Evolutionary conservation across 192 early-diverging fungal species (phyloP).

Genomic region (Haplosporangium gracile): DNA sequence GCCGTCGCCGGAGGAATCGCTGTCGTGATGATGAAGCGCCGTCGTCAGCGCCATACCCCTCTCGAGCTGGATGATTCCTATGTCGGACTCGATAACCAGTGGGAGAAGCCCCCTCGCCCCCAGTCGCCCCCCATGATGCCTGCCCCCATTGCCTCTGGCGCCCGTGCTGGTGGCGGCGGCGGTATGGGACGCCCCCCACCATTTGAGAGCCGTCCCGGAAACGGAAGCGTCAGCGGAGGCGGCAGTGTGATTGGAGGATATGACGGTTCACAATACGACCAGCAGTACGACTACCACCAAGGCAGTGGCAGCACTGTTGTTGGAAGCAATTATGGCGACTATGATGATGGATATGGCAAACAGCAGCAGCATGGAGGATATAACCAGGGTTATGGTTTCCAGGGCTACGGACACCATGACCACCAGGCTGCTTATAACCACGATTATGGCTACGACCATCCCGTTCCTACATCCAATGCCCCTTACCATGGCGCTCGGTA

Average conservation of each 20-base stretch:
- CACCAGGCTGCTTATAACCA: not conserved
- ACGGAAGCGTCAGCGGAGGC: slow-evolving; percentile 11
- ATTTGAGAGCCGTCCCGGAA: slow-evolving; percentile 36
- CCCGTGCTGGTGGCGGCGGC: slow-evolving; percentile 21
- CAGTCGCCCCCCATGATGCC: slow-evolving; percentile 32
- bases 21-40: slow-evolving; percentile 44
- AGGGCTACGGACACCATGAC: not conserved
- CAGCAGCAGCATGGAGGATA: slow-evolving; percentile 19
- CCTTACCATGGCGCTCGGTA: slow-evolving; percentile 23
- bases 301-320: not conserved
- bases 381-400: not conserved
- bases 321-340: not conserved
- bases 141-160: slow-evolving; percentile 23
- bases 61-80: slow-evolving; percentile 37
- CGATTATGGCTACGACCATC: slow-evolving; percentile 49
- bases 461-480: slow-evolving; percentile 26
- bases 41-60: slow-evolving; percentile 49
- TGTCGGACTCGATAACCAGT: slow-evolving; percentile 36
- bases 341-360: slow-evolving; percentile 28
- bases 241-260: slow-evolving; percentile 44
- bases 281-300: slow-evolving; percentile 24
- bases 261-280: slow-evolving; percentile 28
- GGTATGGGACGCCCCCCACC: slow-evolving; percentile 14
- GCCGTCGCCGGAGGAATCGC: slow-evolving; percentile 11
- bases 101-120: slow-evolving; percentile 42